Evolutionary conservation across 163 green algal species (phyloP).

Genomic region (Scenedesmus sp.): DNA sequence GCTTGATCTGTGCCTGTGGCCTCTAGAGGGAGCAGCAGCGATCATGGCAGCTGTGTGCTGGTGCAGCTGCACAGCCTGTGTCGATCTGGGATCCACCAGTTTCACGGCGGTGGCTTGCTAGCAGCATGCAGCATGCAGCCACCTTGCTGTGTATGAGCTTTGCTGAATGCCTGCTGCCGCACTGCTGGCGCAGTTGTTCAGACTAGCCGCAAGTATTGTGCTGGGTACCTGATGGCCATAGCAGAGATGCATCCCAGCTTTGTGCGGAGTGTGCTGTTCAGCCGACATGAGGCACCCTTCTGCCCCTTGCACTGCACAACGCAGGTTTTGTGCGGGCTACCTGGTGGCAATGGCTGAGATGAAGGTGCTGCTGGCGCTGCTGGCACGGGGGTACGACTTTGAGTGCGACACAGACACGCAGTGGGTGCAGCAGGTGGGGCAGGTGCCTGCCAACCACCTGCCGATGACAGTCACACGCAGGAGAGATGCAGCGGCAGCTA

Average conservation of each 20-base stretch:
- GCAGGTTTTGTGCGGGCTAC: conserved; percentile 47
- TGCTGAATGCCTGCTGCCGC: not conserved
- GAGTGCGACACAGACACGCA: conserved; percentile 34
- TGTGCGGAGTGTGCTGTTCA: too few species aligned
- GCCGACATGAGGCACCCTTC: not conserved
- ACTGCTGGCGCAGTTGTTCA: not conserved
- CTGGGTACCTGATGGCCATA: conserved; percentile 38
- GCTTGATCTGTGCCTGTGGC: not conserved
- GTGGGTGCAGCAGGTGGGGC: conserved; percentile 45
- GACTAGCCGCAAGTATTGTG: conserved; percentile 28
- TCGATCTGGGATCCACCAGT: too few species aligned
- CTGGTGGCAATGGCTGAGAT: conserved; percentile 50
- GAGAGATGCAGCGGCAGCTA: not conserved
- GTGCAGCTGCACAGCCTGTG: not conserved
- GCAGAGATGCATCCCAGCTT: conserved; percentile 48
- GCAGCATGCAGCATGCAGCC: too few species aligned
- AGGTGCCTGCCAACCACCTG: conserved; percentile 34
- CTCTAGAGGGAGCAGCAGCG: not conserved
- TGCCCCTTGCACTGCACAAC: not conserved
- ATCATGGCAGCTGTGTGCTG: not conserved
- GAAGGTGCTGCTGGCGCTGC: conserved; percentile 47
- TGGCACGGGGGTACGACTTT: conserved; percentile 41
- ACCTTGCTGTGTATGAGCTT: not conserved
- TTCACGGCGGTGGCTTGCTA: too few species aligned
- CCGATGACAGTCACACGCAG: conserved; percentile 35